Evolutionary conservation across 176 grass and related monocot genomes (phyloP), one percentile per base, ranked within the genome.

Genomic region (Triticum urartu): DNA sequence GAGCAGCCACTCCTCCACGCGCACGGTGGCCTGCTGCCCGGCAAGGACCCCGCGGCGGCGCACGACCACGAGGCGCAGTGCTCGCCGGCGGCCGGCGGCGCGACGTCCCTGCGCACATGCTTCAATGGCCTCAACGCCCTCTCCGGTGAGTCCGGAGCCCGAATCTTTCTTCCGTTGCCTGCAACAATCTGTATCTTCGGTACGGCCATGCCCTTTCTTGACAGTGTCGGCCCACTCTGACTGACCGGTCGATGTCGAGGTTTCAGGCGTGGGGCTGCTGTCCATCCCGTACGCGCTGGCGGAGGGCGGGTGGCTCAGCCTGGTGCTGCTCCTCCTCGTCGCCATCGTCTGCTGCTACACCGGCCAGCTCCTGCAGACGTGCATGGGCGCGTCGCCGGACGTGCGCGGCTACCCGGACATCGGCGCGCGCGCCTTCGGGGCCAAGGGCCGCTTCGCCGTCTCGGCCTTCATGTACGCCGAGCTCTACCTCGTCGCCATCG

Each of bases 41-140:
- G 24, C 82, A 91, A 85, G 54, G 78, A 87, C 22, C 11, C 68
- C 5, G 83, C 15, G 11, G 72, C 1, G 64, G 60, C 15, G 36
- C 40, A 50, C 20, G 83, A 87, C 89, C 77, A 40, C 38, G 89
- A 91, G 71, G 77, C 86, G 63, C 89, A 85, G 82, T 28, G 28
- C 77, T 71, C 72, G 36, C 32, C 77, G 32, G 83, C 59, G 12
- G 30, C 20, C 66, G 79, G 68, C 72, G 82, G 67, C 72, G 88
- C 93, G 0, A 86, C 42, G 65, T 96, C 91, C 84, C 52, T 89
- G 9, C 86, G 90, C 17, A 96, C 94, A 75, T 93, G 89, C 74
- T 96, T 93, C 85, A 96, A 96, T 75, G 94, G 94, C 63, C 91
- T 96, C 81, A 96, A 96, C 88, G 91, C 87, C 68, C 86, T 96